These are phyloP conservation scores for Porcisia hertigi DNA, from an alignment of 208 protist genomes.

Conservation along the genomic window DNA sequence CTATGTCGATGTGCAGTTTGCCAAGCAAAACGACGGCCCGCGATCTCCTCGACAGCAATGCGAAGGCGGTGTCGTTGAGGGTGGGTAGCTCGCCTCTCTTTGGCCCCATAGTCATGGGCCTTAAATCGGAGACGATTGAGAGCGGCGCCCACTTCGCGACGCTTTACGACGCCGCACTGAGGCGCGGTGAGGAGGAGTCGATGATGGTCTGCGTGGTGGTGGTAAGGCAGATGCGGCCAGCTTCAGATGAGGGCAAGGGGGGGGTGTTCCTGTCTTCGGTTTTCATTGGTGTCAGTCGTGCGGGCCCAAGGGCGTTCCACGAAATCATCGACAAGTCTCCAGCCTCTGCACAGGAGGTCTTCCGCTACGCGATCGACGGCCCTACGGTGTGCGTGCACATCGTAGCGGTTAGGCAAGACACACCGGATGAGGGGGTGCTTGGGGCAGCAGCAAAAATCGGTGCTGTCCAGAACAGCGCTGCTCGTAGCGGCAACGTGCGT, in stretches of 20 bases:
- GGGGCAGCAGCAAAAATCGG: constrained; percentile 36
- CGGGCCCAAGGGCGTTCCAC: constrained; percentile 32
- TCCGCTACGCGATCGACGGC: constrained; percentile 53
- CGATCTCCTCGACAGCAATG: constrained; percentile 37
- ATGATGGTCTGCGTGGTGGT: constrained; percentile 47
- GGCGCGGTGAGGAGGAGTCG: constrained; percentile 27
- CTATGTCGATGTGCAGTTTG: constrained; percentile 36
- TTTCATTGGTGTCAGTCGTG: constrained; percentile 40
- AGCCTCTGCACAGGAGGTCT: constrained; percentile 30
- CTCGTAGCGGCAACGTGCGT: constrained; percentile 61
- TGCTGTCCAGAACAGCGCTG: constrained; percentile 43
- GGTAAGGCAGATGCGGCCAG: constrained; percentile 45
- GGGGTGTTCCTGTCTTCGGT: constrained; percentile 56
- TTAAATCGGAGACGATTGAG: constrained; percentile 28
- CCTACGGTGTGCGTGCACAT: constrained; percentile 40
- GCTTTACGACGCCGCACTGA: constrained; percentile 31
- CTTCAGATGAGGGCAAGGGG: constrained; percentile 9
- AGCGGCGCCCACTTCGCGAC: constrained; percentile 29
- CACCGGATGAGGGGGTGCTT: constrained; percentile 25
- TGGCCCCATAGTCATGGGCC: constrained; percentile 43
- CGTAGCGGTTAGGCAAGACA: constrained; percentile 35
- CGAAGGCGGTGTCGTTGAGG: constrained; percentile 28
- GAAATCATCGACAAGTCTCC: constrained; percentile 34
- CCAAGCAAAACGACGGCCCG: constrained; percentile 31
- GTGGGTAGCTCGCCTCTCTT: constrained; percentile 55